Percentiles rank a stretch among this genome's conserved stretches.
Evolutionary conservation across 805 yeast genomes (phyloP).

Genomic region (Isabelozyma rhagii): DNA sequence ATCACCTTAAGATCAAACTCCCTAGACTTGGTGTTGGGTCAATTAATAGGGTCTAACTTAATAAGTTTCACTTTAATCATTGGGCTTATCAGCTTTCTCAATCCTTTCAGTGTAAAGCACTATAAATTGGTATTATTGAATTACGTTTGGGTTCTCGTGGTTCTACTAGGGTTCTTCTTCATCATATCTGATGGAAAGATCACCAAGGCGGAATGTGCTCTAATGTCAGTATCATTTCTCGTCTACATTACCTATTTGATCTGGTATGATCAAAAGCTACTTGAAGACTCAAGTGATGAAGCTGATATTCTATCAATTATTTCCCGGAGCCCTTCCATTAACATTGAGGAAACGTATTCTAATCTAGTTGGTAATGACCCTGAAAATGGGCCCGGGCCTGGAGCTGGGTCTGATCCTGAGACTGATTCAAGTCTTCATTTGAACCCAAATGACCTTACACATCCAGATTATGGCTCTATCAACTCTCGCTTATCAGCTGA

Average conservation of each 20-base stretch:
- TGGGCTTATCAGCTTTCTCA: conserved; percentile 26
- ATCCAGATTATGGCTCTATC: neutral
- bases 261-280: conserved; percentile 8
- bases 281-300: neutral
- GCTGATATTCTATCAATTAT: neutral
- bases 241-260: conserved; percentile 22
- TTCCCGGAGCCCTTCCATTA: neutral
- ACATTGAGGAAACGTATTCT: neutral
- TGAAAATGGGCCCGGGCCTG: neutral
- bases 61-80: conserved; percentile 31
- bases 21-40: conserved; percentile 34
- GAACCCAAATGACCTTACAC: conserved; percentile 1
- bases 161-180: conserved; percentile 20
- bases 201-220: conserved; percentile 25
- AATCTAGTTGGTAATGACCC: neutral
- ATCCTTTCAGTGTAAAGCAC: conserved; percentile 20
- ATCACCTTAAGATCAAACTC: conserved; percentile 24
- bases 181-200: conserved; percentile 33
- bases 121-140: conserved; percentile 19
- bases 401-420: neutral
- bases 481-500: neutral
- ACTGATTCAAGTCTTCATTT: neutral
- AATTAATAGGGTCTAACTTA: conserved; percentile 32
- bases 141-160: conserved; percentile 25
- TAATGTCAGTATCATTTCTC: conserved; percentile 20